Conservation (phyloP, 441 rosid genomes). For the Euphorbia celastroides region DNA sequence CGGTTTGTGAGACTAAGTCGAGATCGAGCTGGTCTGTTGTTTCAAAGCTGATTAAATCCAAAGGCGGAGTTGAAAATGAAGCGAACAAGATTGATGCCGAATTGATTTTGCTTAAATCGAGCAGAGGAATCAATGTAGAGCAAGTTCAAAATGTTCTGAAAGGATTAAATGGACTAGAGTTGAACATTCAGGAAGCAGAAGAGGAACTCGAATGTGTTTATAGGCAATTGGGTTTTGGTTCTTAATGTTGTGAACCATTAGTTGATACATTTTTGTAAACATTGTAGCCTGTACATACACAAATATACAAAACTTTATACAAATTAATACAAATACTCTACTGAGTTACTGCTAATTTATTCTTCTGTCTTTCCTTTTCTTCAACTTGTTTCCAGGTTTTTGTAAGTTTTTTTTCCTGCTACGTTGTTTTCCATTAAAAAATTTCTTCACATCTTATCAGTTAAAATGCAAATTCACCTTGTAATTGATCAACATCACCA, state of each 20-base stretch:
- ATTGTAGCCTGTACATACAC: conserved; percentile 1
- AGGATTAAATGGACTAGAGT: neutral
- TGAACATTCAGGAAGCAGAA: neutral
- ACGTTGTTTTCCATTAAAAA: neutral
- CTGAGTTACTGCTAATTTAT: neutral
- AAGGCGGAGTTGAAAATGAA: conserved; percentile 8
- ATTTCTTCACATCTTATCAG: too few species aligned
- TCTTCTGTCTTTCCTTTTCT: too few species aligned
- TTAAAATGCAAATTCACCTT: neutral
- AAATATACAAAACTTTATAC: neutral
- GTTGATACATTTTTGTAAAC: conserved; percentile 1
- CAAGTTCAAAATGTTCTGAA: conserved; percentile 10
- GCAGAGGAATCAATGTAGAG: conserved; percentile 4
- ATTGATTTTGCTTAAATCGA: conserved; percentile 13
- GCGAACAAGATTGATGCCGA: conserved; percentile 10
- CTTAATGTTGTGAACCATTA: neutral
- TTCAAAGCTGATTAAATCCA: conserved; percentile 19
- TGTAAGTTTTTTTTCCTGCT: neutral
- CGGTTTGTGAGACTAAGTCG: conserved; percentile 18
- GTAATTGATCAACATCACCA: too few species aligned
- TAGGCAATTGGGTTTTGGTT: neutral
- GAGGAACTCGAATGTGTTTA: neutral
- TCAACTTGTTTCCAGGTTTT: neutral
- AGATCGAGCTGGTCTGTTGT: conserved; percentile 17
- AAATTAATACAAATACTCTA: neutral